Evolutionary conservation across 371 early-diverging fungal species (phyloP).

Genomic region (Entomophthora muscae): DNA sequence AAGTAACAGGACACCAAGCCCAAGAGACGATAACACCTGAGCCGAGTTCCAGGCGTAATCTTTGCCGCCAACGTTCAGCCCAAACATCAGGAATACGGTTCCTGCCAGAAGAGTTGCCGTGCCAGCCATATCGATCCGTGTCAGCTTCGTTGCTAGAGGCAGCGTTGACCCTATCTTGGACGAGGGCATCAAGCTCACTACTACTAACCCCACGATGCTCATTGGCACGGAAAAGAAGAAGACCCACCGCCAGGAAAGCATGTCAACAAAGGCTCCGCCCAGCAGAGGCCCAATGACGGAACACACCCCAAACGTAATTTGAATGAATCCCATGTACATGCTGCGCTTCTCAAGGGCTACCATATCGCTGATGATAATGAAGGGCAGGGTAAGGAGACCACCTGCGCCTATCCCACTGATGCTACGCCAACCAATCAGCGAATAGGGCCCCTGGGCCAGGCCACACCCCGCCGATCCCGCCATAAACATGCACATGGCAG

Average conservation of each 20-base stretch:
- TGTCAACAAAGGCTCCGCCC: slow-evolving; percentile 26
- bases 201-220: slow-evolving; percentile 12
- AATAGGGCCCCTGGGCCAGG: slow-evolving; percentile 23
- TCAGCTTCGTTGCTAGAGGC: slow-evolving; percentile 25
- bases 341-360: slow-evolving; percentile 30
- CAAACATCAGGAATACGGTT: slow-evolving; percentile 9
- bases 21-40: no score
- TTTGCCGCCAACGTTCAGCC: not conserved
- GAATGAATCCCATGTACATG: slow-evolving; percentile 32
- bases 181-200: slow-evolving; percentile 19
- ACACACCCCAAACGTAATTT: slow-evolving; percentile 21
- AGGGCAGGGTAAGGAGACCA: slow-evolving; percentile 39
- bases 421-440: slow-evolving; percentile 42
- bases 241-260: slow-evolving; percentile 23
- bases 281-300: slow-evolving; percentile 24
- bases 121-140: slow-evolving; percentile 31
- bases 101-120: slow-evolving; percentile 23
- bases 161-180: slow-evolving; percentile 26
- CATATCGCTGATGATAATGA: slow-evolving; percentile 50
- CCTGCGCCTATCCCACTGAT: slow-evolving; percentile 46
- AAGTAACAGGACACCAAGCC: slow-evolving; percentile 21
- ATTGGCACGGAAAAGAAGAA: slow-evolving; percentile 24
- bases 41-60: slow-evolving; percentile 31
- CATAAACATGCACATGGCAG: slow-evolving; percentile 32
- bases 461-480: slow-evolving; percentile 35